Percentiles rank a stretch among this genome's conserved stretches.
Conservation (phyloP, 1,284 basidiomycete genomes). For the Leccinum pachyderme region DNA sequence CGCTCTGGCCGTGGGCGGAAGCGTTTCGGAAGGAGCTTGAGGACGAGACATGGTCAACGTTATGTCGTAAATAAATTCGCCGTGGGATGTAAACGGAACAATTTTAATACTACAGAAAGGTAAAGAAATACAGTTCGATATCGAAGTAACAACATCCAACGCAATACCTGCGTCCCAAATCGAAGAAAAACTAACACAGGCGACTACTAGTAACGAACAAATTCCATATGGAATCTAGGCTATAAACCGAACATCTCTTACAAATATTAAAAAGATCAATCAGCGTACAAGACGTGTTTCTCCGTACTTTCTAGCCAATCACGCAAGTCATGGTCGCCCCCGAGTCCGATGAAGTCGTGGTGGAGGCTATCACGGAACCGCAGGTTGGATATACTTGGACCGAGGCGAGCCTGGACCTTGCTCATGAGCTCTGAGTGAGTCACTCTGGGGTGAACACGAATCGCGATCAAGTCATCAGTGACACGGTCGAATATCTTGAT, state of each 20-base stretch:
- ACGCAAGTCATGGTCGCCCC: slow-evolving; percentile 69
- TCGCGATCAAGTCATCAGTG: slow-evolving; percentile 93
- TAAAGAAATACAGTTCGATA: slow-evolving; percentile 12
- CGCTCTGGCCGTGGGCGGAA: slow-evolving; percentile 88
- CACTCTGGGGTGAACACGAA: slow-evolving; percentile 95
- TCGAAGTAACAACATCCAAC: slow-evolving; percentile 4
- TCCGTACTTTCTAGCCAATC: slow-evolving; percentile 84
- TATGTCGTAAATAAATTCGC: background rate
- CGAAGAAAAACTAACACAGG: slow-evolving; percentile 8
- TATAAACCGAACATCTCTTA: slow-evolving; percentile 21
- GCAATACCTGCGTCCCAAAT: background rate
- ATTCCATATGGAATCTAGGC: slow-evolving; percentile 23
- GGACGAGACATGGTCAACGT: slow-evolving; percentile 52
- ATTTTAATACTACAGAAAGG: slow-evolving; percentile 1
- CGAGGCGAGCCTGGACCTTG: slow-evolving; percentile 87
- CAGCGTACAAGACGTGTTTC: slow-evolving; percentile 87
- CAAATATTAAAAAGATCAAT: slow-evolving; percentile 37
- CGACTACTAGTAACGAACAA: slow-evolving; percentile 11
- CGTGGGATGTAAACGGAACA: background rate
- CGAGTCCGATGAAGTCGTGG: slow-evolving; percentile 63
- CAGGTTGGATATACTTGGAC: slow-evolving; percentile 68
- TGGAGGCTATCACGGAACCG: slow-evolving; percentile 73
- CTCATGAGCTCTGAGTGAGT: slow-evolving; percentile 83
- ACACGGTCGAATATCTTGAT: slow-evolving; percentile 96
- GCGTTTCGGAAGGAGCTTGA: slow-evolving; percentile 53